Conservation (phyloP, 2,329 filamentous ascomycete species). For the Dendrostoma leiphaemia region DNA sequence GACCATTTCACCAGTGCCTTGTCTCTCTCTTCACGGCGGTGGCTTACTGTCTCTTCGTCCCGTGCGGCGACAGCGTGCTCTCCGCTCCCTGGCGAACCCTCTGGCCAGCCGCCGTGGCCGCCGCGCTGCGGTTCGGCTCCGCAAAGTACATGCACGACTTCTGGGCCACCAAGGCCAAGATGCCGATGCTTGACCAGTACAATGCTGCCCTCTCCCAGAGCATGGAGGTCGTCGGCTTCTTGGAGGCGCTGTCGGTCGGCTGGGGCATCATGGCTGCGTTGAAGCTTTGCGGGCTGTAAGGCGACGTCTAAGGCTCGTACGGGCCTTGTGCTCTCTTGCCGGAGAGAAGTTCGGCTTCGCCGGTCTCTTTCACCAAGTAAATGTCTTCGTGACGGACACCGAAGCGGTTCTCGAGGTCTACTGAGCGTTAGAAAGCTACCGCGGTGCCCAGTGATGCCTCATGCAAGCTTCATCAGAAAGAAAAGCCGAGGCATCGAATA, state of each 20-base stretch:
- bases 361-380: constrained; percentile 52
- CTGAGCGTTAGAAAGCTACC: too few species aligned
- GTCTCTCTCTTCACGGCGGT: constrained; percentile 13
- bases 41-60: constrained; percentile 12
- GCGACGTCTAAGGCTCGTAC: constrained; percentile 44
- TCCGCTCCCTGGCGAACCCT: constrained; percentile 5
- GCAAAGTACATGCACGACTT: constrained; percentile 27
- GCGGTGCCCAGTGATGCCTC: too few species aligned
- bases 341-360: constrained; percentile 53
- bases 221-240: constrained; percentile 21
- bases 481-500: too few species aligned
- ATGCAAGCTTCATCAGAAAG: too few species aligned
- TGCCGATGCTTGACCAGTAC: constrained; percentile 29
- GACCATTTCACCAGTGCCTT: constrained; percentile 2
- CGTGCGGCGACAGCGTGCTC: constrained; percentile 5
- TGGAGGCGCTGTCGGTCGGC: constrained; percentile 20
- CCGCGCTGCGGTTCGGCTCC: constrained; percentile 14
- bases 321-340: constrained; percentile 49
- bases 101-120: constrained; percentile 23
- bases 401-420: constrained; percentile 57
- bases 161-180: constrained; percentile 27
- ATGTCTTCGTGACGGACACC: constrained; percentile 64
- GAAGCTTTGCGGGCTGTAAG: constrained; percentile 20
- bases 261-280: constrained; percentile 25
- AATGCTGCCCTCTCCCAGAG: constrained; percentile 29